Base-by-base conservation (phyloP, 2,329 filamentous ascomycete genomes). In the Furcasterigmium furcatum region DNA sequence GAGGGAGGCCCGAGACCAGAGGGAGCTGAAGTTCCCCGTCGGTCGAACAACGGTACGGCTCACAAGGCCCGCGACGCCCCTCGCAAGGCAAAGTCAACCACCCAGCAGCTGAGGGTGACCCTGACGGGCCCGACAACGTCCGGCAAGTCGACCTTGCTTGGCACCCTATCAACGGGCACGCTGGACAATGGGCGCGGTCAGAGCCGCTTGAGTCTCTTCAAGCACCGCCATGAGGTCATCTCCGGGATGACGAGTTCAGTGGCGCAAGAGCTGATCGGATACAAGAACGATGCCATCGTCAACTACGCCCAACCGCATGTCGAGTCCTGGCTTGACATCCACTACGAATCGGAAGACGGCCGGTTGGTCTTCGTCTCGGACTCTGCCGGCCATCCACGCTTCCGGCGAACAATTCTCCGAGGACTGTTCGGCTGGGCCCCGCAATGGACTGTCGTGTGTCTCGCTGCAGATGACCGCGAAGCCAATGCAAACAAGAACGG, bases 401-500 rank as follows among this genome's bases (percentile, higher is more conserved):
- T 94, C 64, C 81, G 91, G 40, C 84, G 94, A 46, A 97, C 92
- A 6, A 92, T 90, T 3, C 74, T 97, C 44, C 82, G 92, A 48
- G 91, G 91, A 1, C 73, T 99, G n/a, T 79, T 99, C 52, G 94
- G 91, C 38, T 97, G 94, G 91, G 88, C 88, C 30, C 94, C 94
- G 9, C 91, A 97, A 61, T 99, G 94, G 85, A 91, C 88, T 2
- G 65, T 96, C 19, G 75, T 97, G 3, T 96, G 95, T 55, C 82
- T 97, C 50, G 84, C 90, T 39, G 90, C 89, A 29, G 87, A 94
- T 58, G 86, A 87, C 52, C 73, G 77, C 10, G 81, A 85, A 12
- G 57, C 62, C 38, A 55, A 44, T 44, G 44, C 46, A 38, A 44
- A 27, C 42, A 50, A 38, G 36, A 57, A 62, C 22, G 70, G 69